phyloP scores from a whole-genome alignment of 306 rosid genomes.

The Dryas octopetala region DNA sequence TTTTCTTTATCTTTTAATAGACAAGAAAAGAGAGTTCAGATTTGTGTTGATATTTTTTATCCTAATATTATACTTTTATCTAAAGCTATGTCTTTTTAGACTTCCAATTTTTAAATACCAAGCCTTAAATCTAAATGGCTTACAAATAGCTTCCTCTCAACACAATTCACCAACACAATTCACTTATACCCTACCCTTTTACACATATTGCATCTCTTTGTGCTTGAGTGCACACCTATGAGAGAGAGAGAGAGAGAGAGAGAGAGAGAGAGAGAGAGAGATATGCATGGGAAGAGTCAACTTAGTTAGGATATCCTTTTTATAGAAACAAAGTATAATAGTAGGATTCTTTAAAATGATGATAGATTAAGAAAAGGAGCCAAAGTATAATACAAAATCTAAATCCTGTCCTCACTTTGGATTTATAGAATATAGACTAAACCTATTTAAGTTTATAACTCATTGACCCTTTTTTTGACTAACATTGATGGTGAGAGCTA shows the following conservation, averaged over 20 bases:
- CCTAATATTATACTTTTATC: too few relatives aligned
- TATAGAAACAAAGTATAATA: slow-evolving; percentile 33
- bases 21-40: too few relatives aligned
- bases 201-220: slow-evolving; percentile 32
- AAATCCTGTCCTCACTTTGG: slow-evolving; percentile 27
- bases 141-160: neutral
- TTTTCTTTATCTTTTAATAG: too few relatives aligned
- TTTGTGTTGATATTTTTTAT: too few relatives aligned
- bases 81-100: too few relatives aligned
- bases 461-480: slow-evolving; percentile 45
- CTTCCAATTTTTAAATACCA: too few relatives aligned
- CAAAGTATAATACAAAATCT: slow-evolving; percentile 32
- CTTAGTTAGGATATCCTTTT: slow-evolving; percentile 37
- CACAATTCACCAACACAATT: neutral
- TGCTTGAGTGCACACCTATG: slow-evolving; percentile 29
- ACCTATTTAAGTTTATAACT: neutral
- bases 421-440: slow-evolving; percentile 22
- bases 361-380: slow-evolving; percentile 33
- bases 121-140: neutral
- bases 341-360: slow-evolving; percentile 50
- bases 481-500: slow-evolving; percentile 36
- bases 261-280: slow-evolving; percentile 20
- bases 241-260: slow-evolving; percentile 33
- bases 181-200: slow-evolving; percentile 30
- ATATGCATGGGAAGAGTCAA: slow-evolving; percentile 43